A percentile compares a stretch with the other conserved stretches of the same genome.
Evolutionary conservation across 1,284 basidiomycete genomes (phyloP).

Genomic region (Gymnopus androsaceus): DNA sequence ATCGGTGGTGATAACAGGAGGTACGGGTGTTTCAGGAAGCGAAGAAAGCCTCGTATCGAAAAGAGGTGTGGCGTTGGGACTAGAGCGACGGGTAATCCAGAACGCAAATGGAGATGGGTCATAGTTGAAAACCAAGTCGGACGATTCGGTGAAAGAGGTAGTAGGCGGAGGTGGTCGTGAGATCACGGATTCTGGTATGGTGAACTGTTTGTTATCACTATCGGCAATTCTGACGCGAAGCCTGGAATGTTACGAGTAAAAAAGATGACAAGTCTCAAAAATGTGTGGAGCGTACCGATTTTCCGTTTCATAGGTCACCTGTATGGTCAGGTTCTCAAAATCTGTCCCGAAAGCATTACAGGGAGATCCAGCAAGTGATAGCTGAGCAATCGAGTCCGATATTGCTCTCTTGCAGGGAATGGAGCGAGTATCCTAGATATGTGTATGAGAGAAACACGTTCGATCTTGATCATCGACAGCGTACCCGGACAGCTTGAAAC

Average conservation of each 20-base stretch:
- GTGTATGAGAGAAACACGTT: background rate
- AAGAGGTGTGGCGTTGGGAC: slow-evolving; percentile 57
- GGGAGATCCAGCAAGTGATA: slow-evolving; percentile 57
- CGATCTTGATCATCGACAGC: background rate
- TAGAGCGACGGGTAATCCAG: slow-evolving; percentile 72
- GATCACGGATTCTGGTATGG: slow-evolving; percentile 62
- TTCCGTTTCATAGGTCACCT: slow-evolving; percentile 65
- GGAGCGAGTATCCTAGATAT: slow-evolving; percentile 53
- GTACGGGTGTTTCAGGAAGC: slow-evolving; percentile 55
- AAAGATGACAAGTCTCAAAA: background rate
- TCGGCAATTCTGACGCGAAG: slow-evolving; percentile 81
- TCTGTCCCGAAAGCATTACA: slow-evolving; percentile 79
- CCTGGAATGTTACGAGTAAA: slow-evolving; percentile 32
- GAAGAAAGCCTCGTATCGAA: slow-evolving; percentile 73
- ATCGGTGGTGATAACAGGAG: slow-evolving; percentile 46
- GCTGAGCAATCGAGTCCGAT: slow-evolving; percentile 57
- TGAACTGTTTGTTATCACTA: slow-evolving; percentile 64
- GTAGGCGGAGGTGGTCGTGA: slow-evolving; percentile 45
- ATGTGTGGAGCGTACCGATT: slow-evolving; percentile 48
- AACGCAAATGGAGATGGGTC: slow-evolving; percentile 69
- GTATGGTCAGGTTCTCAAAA: slow-evolving; percentile 59
- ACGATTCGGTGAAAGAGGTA: slow-evolving; percentile 37
- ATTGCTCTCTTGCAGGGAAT: slow-evolving; percentile 44
- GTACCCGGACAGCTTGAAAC: slow-evolving; percentile 42
- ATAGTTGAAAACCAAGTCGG: slow-evolving; percentile 72